Conservation (phyloP, 2,329 filamentous ascomycete genomes). For the Aschersonia sp. region DNA sequence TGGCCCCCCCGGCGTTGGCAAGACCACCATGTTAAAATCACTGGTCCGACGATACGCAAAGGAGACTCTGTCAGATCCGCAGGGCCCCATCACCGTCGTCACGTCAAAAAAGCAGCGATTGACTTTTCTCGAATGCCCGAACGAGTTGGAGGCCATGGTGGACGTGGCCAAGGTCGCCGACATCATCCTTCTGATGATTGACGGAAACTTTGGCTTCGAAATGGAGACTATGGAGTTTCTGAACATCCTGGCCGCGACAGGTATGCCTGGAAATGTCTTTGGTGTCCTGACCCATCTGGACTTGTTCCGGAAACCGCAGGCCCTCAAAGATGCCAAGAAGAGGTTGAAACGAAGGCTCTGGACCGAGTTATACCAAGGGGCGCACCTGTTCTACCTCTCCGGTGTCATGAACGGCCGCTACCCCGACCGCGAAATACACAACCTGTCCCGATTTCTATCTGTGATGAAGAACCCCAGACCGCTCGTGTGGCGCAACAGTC, state of each 20-base stretch:
- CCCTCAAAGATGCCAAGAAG: conserved; percentile 89
- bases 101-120: conserved; percentile 91
- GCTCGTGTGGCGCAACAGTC: conserved; percentile 90
- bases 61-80: conserved; percentile 78
- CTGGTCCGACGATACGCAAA: conserved; percentile 90
- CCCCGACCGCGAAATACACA: conserved; percentile 91
- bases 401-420: conserved; percentile 95
- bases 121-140: conserved; percentile 95
- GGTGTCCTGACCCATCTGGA: conserved; percentile 94
- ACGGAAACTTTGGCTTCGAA: conserved; percentile 96
- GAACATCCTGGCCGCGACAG: conserved; percentile 81
- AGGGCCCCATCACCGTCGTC: conserved; percentile 87
- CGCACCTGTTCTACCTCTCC: conserved; percentile 91
- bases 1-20: conserved; percentile 86
- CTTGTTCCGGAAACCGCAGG: conserved; percentile 85
- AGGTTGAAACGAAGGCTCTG: conserved; percentile 88
- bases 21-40: conserved; percentile 91
- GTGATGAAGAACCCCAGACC: conserved; percentile 99
- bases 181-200: conserved; percentile 94
- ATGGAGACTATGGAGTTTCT: conserved; percentile 99
- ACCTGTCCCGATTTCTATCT: conserved; percentile 83
- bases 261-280: conserved; percentile 98
- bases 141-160: conserved; percentile 91
- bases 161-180: conserved; percentile 95
- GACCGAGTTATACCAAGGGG: conserved; percentile 93